Conservation (phyloP, 1,284 basidiomycete species). For the Malassezia dermatis region DNA sequence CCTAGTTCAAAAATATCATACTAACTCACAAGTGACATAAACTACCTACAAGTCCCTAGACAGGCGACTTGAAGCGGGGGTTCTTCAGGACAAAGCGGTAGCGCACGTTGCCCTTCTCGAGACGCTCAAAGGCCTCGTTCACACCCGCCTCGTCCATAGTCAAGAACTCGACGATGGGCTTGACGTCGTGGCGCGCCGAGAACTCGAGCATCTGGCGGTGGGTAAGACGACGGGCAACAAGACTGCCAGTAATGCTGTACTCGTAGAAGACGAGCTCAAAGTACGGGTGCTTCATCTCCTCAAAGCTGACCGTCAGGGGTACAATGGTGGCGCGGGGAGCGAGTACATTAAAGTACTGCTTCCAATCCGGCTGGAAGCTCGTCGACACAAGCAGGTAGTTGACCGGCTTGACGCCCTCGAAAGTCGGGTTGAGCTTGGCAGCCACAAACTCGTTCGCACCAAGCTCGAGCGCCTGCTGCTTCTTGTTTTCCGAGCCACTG, state of each 20-base stretch:
- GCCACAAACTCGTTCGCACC: constrained; percentile 49
- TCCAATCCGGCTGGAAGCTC: constrained; percentile 39
- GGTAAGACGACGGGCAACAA: constrained; percentile 33
- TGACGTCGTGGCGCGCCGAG: constrained; percentile 26
- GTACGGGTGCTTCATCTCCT: constrained; percentile 27
- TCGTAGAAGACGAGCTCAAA: constrained; percentile 30
- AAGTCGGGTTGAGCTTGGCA: constrained; percentile 27
- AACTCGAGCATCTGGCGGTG: constrained; percentile 39
- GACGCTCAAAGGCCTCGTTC: constrained; percentile 32
- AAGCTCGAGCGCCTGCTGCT: constrained; percentile 46
- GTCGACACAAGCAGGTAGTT: constrained; percentile 35
- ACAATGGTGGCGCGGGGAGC: constrained; percentile 31
- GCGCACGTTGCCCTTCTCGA: constrained; percentile 38
- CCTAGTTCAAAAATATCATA: neutral
- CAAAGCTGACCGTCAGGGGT: constrained; percentile 31
- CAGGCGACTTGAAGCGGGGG: constrained; percentile 14
- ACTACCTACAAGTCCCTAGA: neutral
- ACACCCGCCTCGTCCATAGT: constrained; percentile 41
- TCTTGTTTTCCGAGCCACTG: constrained; percentile 42
- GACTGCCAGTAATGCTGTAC: constrained; percentile 30
- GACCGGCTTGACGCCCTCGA: constrained; percentile 34
- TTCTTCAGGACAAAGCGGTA: constrained; percentile 38
- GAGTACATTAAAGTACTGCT: constrained; percentile 30
- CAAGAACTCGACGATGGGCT: constrained; percentile 39
- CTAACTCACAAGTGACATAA: neutral